These are phyloP conservation scores for Usnea hakonensis DNA, from an alignment of 495 filamentous ascomycete genomes.

Conservation along the genomic window DNA sequence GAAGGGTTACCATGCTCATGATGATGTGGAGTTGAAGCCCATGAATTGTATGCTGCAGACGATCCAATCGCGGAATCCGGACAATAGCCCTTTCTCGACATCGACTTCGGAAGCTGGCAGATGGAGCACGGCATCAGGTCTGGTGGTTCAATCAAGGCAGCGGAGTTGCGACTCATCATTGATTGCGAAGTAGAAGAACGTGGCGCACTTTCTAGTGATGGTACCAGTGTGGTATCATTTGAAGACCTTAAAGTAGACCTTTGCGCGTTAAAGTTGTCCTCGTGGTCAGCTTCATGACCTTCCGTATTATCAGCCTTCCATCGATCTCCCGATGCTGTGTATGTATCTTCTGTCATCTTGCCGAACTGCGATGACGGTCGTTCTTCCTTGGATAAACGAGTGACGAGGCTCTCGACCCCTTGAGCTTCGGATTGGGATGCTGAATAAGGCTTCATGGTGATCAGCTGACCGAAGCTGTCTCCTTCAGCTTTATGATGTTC, in stretches of 20 bases:
- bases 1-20: not conserved
- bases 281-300: not conserved
- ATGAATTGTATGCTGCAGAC: not conserved
- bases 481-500: not conserved
- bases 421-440: not conserved
- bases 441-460: not conserved
- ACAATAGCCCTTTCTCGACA: not conserved
- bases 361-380: not conserved
- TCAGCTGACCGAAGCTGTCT: not conserved
- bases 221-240: not conserved
- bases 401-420: not conserved
- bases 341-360: not conserved
- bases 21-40: not conserved
- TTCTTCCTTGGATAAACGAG: not conserved
- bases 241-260: not conserved
- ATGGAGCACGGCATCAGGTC: not conserved
- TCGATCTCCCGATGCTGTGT: not conserved
- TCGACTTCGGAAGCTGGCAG: not conserved
- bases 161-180: not conserved
- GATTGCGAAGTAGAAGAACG: not conserved
- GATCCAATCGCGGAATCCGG: not conserved
- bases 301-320: not conserved
- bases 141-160: not conserved
- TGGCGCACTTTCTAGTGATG: not conserved
- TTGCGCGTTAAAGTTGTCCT: not conserved